Conservation (phyloP, 352 stramenopile genomes). For the Phytophthora niederhauseri region DNA sequence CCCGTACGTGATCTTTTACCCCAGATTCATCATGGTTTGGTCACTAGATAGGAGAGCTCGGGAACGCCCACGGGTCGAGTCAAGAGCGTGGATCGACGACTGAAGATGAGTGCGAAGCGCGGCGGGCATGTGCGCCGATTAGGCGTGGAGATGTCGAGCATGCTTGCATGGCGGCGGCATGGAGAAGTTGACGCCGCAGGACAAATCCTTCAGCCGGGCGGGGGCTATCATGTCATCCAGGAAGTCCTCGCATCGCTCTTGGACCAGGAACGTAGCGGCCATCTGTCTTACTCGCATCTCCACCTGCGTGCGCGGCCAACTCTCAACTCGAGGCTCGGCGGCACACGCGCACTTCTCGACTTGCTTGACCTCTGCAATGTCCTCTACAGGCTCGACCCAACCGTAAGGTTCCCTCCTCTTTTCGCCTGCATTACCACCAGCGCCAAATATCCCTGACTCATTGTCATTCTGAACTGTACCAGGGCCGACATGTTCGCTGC, state of each 20-base stretch:
- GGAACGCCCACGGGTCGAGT: not conserved
- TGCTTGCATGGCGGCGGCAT: not conserved
- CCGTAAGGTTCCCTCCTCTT: slow-evolving; percentile 4
- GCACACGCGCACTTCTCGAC: slow-evolving; percentile 17
- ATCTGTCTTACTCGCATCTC: slow-evolving; percentile 34
- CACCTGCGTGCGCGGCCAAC: slow-evolving; percentile 18
- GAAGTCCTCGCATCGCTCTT: too few relatives aligned
- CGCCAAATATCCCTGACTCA: not conserved
- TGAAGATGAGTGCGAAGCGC: not conserved
- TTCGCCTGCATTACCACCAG: not conserved
- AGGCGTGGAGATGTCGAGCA: not conserved
- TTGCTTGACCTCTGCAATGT: slow-evolving; percentile 7
- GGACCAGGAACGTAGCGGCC: slow-evolving; percentile 6
- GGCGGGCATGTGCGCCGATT: not conserved
- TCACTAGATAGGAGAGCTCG: not conserved
- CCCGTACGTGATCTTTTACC: too few relatives aligned
- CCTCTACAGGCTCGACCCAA: slow-evolving; percentile 3
- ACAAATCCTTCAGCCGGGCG: too few relatives aligned
- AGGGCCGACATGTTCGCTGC: slow-evolving; percentile 21
- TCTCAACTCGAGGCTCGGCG: slow-evolving; percentile 9
- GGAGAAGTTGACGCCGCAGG: too few relatives aligned
- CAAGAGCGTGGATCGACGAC: slow-evolving; percentile 11
- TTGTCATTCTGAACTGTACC: slow-evolving; percentile 7
- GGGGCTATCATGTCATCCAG: too few relatives aligned
- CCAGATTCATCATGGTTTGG: too few relatives aligned